phyloP scores from a whole-genome alignment of 225 moss, liverwort and hornwort species.

The Straminergon stramineum region DNA sequence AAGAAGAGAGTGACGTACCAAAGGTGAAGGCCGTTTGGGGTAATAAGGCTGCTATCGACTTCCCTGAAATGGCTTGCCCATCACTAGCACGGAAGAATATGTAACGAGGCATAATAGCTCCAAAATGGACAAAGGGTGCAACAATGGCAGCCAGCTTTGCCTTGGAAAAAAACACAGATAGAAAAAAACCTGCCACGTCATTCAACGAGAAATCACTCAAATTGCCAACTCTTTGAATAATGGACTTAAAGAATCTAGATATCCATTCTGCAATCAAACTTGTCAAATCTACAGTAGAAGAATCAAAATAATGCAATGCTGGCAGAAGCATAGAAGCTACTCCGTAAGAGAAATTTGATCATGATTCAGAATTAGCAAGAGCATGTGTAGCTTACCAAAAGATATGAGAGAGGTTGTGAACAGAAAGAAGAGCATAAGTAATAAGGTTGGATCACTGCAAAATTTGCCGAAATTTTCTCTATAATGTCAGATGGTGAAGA shows the following conservation, averaged over 20 bases:
- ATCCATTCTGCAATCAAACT: not conserved
- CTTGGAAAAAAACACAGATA: constrained; percentile 86
- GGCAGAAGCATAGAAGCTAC: not conserved
- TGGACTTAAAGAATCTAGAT: not conserved
- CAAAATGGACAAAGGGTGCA: constrained; percentile 92
- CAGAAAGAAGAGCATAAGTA: constrained; percentile 80
- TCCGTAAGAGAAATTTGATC: not conserved
- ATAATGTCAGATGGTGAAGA: not conserved
- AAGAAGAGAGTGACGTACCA: constrained; percentile 27
- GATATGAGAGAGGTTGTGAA: constrained; percentile 79
- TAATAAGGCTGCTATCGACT: constrained; percentile 66
- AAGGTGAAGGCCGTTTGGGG: constrained; percentile 98
- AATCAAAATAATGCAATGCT: not conserved
- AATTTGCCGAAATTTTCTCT: not conserved
- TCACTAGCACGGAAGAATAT: constrained; percentile 89
- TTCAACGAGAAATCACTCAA: not conserved
- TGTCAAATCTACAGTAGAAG: not conserved
- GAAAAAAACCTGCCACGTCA: constrained; percentile 61
- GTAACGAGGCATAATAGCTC: constrained; percentile 91
- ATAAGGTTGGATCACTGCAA: constrained; percentile 75
- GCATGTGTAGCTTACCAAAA: constrained; percentile 51
- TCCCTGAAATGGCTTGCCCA: constrained; percentile 77
- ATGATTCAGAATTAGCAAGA: not conserved
- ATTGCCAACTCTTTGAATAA: not conserved
- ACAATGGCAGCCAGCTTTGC: constrained; percentile 88